phyloP scores from a whole-genome alignment of 257 asterid species.

The Fraxinus americana region DNA sequence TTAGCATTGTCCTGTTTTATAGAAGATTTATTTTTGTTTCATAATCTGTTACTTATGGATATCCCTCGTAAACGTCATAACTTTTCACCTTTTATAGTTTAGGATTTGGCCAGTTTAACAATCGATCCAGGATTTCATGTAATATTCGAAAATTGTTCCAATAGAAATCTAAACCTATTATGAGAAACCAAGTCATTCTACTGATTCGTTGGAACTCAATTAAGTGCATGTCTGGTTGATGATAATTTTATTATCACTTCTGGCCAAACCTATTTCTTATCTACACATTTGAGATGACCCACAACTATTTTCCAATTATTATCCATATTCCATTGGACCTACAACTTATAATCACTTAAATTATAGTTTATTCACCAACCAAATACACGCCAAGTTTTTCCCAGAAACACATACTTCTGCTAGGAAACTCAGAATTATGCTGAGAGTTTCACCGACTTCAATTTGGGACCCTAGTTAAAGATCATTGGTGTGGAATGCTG shows the following conservation, averaged over 20 bases:
- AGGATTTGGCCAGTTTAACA: neutral
- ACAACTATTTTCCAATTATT: too few species aligned
- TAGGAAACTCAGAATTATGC: neutral
- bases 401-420: neutral
- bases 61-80: constrained; percentile 1
- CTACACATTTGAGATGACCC: too few species aligned
- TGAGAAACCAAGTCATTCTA: neutral
- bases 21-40: neutral
- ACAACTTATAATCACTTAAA: too few species aligned
- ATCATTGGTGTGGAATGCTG: neutral
- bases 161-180: neutral
- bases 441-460: neutral
- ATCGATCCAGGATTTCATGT: neutral
- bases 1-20: neutral
- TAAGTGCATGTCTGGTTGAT: neutral
- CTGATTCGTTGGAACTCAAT: neutral
- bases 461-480: neutral
- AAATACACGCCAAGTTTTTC: neutral
- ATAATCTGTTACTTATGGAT: neutral
- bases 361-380: too few species aligned
- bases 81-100: constrained; percentile 17
- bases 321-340: too few species aligned
- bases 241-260: too few species aligned
- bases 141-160: neutral
- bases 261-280: too few species aligned